A percentile compares a stretch with the other conserved stretches of the same genome.
phyloP scores from a whole-genome alignment of 2,329 filamentous ascomycete species.

The Xylaria sp. region DNA sequence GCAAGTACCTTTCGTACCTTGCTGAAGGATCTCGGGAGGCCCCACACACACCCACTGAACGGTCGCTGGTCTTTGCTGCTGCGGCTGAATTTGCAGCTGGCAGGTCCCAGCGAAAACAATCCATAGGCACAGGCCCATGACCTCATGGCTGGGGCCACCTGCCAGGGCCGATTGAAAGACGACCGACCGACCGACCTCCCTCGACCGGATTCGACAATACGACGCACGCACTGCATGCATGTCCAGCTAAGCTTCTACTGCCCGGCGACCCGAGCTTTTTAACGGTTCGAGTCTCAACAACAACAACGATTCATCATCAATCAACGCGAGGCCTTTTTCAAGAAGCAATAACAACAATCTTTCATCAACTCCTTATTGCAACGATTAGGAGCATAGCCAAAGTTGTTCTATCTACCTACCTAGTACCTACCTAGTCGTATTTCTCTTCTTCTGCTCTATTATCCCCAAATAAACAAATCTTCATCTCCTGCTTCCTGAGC shows the following conservation, averaged over 20 bases:
- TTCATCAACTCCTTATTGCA: neutral
- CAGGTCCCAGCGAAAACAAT: neutral
- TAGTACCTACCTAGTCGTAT: neutral
- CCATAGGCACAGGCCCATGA: slow-evolving; percentile 5
- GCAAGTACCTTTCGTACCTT: neutral
- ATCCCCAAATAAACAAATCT: neutral
- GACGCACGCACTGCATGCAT: neutral
- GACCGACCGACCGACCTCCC: neutral
- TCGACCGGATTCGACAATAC: slow-evolving; percentile 1
- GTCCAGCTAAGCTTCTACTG: neutral
- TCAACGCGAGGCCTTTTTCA: neutral
- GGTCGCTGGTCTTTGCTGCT: neutral
- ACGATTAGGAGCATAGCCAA: neutral
- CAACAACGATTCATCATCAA: neutral
- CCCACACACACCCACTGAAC: neutral
- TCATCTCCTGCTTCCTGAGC: neutral
- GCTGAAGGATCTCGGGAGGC: neutral
- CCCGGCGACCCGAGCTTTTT: neutral
- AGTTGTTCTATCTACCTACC: neutral
- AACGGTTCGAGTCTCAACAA: neutral
- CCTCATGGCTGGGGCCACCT: slow-evolving; percentile 10
- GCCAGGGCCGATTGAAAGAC: slow-evolving; percentile 1
- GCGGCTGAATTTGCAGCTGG: neutral
- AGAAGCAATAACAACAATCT: neutral
- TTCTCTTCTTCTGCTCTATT: neutral